A percentile compares a stretch with the other conserved stretches of the same genome.
Conservation (phyloP, 1,284 basidiomycete genomes). For the Cryptococcus depauperatus region DNA sequence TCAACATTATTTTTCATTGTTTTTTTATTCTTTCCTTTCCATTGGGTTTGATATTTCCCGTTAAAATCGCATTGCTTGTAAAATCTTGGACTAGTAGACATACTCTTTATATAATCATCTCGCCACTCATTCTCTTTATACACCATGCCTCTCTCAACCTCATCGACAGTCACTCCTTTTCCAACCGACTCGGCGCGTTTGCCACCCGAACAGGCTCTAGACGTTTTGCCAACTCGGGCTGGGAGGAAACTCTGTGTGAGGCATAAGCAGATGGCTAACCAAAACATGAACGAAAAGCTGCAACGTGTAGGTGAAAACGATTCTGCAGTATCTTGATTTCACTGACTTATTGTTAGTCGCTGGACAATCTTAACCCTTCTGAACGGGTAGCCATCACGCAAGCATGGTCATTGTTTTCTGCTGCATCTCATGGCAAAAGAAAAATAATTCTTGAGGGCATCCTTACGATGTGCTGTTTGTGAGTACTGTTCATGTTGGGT, state of each 20-base stretch:
- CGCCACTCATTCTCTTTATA: too few relatives aligned
- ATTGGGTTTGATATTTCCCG: too few relatives aligned
- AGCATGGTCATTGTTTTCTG: conserved; percentile 95
- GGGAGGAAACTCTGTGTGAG: conserved; percentile 43
- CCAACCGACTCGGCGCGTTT: neutral
- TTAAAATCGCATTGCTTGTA: too few relatives aligned
- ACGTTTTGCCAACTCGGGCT: conserved; percentile 29
- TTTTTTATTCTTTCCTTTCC: neutral
- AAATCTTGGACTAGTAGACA: too few relatives aligned
- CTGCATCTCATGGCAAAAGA: conserved; percentile 79
- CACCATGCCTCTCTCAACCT: conserved; percentile 11
- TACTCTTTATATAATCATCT: too few relatives aligned
- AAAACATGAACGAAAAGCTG: conserved; percentile 83
- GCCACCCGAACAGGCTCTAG: conserved; percentile 17
- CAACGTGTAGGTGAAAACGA: conserved; percentile 62
- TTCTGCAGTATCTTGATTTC: neutral
- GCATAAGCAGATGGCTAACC: conserved; percentile 96
- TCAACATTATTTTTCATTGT: neutral
- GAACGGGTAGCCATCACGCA: conserved; percentile 85
- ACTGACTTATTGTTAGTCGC: conserved; percentile 54
- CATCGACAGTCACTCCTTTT: neutral
- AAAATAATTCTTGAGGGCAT: conserved; percentile 93
- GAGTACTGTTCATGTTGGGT: conserved; percentile 17
- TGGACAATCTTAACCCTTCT: conserved; percentile 80
- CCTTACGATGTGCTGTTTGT: conserved; percentile 98